Conservation (phyloP, 345 rosid genomes). For the Populus alba region DNA sequence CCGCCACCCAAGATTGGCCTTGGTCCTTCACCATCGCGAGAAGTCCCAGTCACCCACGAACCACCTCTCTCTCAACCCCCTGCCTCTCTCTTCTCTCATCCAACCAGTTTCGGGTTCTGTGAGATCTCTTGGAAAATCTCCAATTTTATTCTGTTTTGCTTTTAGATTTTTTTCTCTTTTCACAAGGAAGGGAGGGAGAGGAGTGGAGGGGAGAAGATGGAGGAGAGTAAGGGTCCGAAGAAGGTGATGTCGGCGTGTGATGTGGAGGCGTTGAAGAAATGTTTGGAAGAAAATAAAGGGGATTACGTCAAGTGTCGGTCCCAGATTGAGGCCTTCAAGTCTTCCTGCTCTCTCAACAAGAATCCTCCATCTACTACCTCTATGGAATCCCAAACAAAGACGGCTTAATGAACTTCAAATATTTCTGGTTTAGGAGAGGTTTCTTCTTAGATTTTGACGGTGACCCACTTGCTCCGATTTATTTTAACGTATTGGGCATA, state of each 20-base stretch:
- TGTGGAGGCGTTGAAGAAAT: conserved; percentile 78
- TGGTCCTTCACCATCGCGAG: no score
- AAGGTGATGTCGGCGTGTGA: conserved; percentile 62
- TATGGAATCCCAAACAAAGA: conserved; percentile 1
- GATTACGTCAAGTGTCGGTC: conserved; percentile 58
- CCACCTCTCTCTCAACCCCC: no score
- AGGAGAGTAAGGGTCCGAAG: conserved; percentile 27
- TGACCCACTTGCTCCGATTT: neutral
- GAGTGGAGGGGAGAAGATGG: neutral
- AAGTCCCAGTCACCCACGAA: no score
- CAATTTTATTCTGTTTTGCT: conserved; percentile 23
- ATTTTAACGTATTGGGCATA: no score
- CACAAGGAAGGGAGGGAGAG: neutral
- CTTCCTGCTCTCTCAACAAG: conserved; percentile 64
- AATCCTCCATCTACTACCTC: conserved; percentile 32
- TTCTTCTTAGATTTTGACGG: neutral
- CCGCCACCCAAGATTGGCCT: no score
- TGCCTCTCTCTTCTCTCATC: neutral
- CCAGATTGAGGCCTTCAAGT: conserved; percentile 76
- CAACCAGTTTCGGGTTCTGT: conserved; percentile 34
- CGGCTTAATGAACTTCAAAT: neutral
- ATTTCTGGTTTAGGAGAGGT: neutral
- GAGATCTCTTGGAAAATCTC: conserved; percentile 48
- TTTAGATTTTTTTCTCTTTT: no score
- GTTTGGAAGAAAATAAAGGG: conserved; percentile 42